Conservation (phyloP, 129 eudicot species). For the Oenanthe sinensis region DNA sequence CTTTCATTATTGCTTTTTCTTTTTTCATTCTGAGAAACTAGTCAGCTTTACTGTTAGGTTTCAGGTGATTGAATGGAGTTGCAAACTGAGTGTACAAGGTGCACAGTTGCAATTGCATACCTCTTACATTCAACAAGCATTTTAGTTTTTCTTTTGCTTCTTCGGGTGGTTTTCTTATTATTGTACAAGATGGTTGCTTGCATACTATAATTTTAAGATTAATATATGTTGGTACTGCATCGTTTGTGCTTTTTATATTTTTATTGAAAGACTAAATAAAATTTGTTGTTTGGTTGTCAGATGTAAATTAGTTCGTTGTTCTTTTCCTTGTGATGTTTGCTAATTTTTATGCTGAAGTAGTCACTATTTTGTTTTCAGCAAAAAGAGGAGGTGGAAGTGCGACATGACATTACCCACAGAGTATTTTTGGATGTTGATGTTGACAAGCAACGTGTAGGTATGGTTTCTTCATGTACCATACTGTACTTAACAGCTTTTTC, state of each 20-base stretch:
- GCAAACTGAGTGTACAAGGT: neutral
- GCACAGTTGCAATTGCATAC: neutral
- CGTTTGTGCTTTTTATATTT: neutral
- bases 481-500: neutral
- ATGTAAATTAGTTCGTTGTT: neutral
- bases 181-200: neutral
- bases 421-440: constrained; percentile 84
- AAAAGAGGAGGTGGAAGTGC: constrained; percentile 56
- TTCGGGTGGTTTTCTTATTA: neutral
- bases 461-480: constrained; percentile 18
- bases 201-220: neutral
- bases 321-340: neutral
- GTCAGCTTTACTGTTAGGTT: neutral
- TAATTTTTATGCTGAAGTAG: neutral
- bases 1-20: neutral
- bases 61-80: neutral
- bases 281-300: neutral
- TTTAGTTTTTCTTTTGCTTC: neutral
- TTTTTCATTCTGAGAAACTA: neutral
- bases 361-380: constrained; percentile 28
- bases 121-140: neutral
- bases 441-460: constrained; percentile 89
- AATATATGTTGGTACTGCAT: neutral
- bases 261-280: neutral
- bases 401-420: constrained; percentile 69